These are phyloP conservation scores for Coffea canephora DNA, from an alignment of 257 asterid species.

Conservation along the genomic window DNA sequence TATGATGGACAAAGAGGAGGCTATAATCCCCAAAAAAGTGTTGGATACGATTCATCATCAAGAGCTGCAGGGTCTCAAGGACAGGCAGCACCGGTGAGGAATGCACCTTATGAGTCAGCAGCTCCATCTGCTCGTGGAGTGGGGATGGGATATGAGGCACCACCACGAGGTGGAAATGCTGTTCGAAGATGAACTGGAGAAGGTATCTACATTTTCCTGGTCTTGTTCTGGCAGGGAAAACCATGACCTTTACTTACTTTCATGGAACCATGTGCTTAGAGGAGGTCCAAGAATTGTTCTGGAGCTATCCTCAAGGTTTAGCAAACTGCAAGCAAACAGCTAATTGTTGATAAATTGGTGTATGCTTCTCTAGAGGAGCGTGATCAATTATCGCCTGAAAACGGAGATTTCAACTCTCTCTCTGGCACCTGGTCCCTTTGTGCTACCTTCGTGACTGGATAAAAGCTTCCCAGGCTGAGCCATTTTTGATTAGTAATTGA, in stretches of 20 bases:
- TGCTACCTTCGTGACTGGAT: not conserved
- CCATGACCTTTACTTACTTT: not conserved
- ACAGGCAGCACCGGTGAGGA: constrained; percentile 38
- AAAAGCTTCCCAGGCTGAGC: not conserved
- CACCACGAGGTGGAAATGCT: constrained; percentile 50
- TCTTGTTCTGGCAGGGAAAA: not conserved
- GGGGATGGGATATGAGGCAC: constrained; percentile 47
- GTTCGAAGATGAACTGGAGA: constrained; percentile 39
- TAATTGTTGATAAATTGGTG: not conserved
- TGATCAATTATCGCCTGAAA: not conserved
- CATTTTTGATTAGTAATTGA: not conserved
- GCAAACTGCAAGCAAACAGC: not conserved
- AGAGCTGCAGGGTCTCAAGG: constrained; percentile 59
- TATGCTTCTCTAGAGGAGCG: not conserved
- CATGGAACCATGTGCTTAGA: not conserved
- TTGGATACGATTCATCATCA: constrained; percentile 40
- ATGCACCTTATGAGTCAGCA: constrained; percentile 38
- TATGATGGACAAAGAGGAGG: constrained; percentile 46
- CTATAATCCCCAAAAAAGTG: constrained; percentile 34
- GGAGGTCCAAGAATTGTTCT: not conserved
- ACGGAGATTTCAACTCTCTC: constrained; percentile 1
- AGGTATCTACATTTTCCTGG: not conserved
- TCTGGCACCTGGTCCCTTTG: not conserved
- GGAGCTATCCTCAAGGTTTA: not conserved
- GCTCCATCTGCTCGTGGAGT: constrained; percentile 39